Evolutionary conservation across 2,329 filamentous ascomycete genomes (phyloP).

Genomic region (Pseudogymnoascus sp.): DNA sequence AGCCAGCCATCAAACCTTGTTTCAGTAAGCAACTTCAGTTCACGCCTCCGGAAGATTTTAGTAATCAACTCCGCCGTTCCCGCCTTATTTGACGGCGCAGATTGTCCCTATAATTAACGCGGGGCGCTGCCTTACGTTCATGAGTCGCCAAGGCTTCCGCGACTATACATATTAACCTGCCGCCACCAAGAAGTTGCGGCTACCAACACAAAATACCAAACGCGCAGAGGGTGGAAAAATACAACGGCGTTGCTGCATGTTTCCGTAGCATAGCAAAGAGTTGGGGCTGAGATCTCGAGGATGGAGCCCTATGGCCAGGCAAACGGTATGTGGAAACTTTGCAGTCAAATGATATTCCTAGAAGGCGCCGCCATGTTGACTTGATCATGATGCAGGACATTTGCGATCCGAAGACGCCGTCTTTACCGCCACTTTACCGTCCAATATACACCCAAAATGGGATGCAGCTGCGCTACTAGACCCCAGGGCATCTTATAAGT

Average conservation of each 20-base stretch:
- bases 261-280: slow-evolving; percentile 1
- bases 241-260: slow-evolving; percentile 6
- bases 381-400: background rate
- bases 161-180: slow-evolving; percentile 8
- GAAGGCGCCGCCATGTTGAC: background rate
- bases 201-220: slow-evolving; percentile 1
- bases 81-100: background rate
- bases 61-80: slow-evolving; percentile 8
- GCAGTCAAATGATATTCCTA: background rate
- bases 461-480: slow-evolving; percentile 36
- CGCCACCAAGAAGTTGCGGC: background rate
- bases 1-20: background rate
- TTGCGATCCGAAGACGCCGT: slow-evolving; percentile 12
- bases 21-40: slow-evolving; percentile 8
- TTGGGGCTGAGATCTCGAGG: slow-evolving; percentile 17
- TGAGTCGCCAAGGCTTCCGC: slow-evolving; percentile 3
- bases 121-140: background rate
- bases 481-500: slow-evolving; percentile 29
- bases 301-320: slow-evolving; percentile 31
- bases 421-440: background rate
- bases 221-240: background rate
- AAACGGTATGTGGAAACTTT: slow-evolving; percentile 27
- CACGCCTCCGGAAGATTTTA: background rate
- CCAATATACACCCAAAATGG: slow-evolving; percentile 26
- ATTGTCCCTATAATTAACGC: slow-evolving; percentile 5